Base-by-base conservation (phyloP, 495 filamentous ascomycete genomes). In the Penicillium roqueforti region DNA sequence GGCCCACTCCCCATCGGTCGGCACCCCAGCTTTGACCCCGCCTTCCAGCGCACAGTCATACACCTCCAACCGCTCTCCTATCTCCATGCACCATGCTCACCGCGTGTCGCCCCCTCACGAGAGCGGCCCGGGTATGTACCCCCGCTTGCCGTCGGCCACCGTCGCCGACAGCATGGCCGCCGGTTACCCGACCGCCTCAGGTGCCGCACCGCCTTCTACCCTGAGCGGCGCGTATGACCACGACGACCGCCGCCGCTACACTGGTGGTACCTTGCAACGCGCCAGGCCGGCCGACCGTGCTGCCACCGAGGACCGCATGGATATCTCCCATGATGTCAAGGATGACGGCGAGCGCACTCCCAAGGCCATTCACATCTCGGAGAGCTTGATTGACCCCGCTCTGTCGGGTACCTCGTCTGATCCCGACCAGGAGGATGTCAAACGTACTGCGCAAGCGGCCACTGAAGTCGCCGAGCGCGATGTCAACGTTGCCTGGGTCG, bases 11-110 rank as follows among this genome's bases (percentile, higher is more conserved):
- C 71, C 72, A 68, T 62, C 81, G 44, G 77, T 68, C 42, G 80
- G 86, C 51, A 95, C 91, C 18, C 91, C 92, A 7, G 91, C 88
- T 1, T 78, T 96, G 62, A 97, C 92, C 0, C 93, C 93, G 7
- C 88, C 92, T 1, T 92, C 89, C n/a, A 91, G 87, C 62, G 81
- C 83, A 14, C 80, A 90, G 65, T 92, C 88, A 1, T 93, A 96
- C 71, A 87, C 83, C 19, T 91, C 90, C 0, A 84, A 85, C 51
- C 90, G 93, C 63, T 97, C 92, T 4, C 92, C 93, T 0, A 80
- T 77, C 61, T 84, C 87, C 22, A 75, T 88, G 22, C 63, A 83
- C 61, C 55, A 74, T 58, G 54, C 65, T 60, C 65, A 77, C 67
- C 82, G 78, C 58, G 80, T 89, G 67, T 89, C 79, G 54, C 87